Conservation (phyloP, 2,329 filamentous ascomycete genomes). For the Penicillium olsonii region DNA sequence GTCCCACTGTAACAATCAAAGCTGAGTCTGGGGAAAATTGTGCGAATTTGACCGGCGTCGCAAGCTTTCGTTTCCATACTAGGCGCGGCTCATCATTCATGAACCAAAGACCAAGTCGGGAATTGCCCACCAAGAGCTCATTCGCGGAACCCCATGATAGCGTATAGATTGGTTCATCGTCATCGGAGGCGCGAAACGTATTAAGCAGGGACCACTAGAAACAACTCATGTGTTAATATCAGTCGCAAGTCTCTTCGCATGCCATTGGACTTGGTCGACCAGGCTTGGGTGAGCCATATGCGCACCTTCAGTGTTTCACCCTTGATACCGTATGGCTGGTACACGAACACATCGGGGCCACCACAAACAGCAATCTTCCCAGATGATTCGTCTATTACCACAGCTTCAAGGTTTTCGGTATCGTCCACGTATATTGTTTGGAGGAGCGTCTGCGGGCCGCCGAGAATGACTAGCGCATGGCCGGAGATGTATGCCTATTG, state of each 20-base stretch:
- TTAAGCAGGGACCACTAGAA: constrained; percentile 60
- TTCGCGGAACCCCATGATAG: constrained; percentile 87
- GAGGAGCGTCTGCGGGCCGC: constrained; percentile 70
- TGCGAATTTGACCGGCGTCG: constrained; percentile 72
- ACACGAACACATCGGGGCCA: constrained; percentile 68
- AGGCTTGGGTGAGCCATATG: constrained; percentile 24
- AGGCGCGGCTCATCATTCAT: constrained; percentile 47
- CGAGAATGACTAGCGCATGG: constrained; percentile 80
- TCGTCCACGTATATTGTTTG: constrained; percentile 92
- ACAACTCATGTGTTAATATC: constrained; percentile 20
- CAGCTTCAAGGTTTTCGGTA: constrained; percentile 66
- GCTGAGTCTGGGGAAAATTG: constrained; percentile 82
- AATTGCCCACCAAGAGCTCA: constrained; percentile 79
- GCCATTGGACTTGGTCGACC: neutral
- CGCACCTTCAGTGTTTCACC: constrained; percentile 73
- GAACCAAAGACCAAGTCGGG: constrained; percentile 69
- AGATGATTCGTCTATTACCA: constrained; percentile 76
- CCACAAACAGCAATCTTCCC: constrained; percentile 84
- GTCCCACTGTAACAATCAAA: constrained; percentile 78
- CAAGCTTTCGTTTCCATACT: constrained; percentile 74
- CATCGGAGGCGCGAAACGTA: constrained; percentile 47
- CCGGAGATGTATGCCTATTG: constrained; percentile 83
- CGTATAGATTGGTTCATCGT: constrained; percentile 49
- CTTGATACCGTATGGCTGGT: constrained; percentile 70
- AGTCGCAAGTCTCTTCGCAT: neutral